These are phyloP conservation scores for Colletotrichum tropicicola DNA, from an alignment of 2,329 filamentous ascomycete genomes.

Conservation along the genomic window DNA sequence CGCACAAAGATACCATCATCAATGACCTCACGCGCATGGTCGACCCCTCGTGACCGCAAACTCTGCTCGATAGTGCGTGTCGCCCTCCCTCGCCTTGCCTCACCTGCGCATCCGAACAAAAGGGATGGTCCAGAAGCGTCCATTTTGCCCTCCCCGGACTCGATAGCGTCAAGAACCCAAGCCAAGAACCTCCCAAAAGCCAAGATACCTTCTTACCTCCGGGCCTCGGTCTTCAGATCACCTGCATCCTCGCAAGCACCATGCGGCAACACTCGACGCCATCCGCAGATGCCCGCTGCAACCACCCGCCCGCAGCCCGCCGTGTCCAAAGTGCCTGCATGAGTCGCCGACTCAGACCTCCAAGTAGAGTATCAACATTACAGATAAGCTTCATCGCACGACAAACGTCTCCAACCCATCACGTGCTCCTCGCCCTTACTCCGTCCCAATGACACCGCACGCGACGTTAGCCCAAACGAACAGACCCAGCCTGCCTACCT, in stretches of 20 bases:
- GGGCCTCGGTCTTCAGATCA: background rate
- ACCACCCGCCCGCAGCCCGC: too few relatives aligned
- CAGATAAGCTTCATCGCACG: background rate
- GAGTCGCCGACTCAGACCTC: background rate
- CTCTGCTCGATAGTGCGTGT: background rate
- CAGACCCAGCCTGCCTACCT: background rate
- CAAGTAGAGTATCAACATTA: background rate
- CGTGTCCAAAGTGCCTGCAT: background rate
- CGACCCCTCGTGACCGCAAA: conserved; percentile 10
- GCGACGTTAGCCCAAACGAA: background rate
- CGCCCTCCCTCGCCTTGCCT: background rate
- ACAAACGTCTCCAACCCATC: background rate
- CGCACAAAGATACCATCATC: background rate
- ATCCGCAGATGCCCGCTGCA: background rate
- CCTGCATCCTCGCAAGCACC: background rate
- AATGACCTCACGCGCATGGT: conserved; percentile 15
- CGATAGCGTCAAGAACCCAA: background rate
- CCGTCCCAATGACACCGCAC: background rate
- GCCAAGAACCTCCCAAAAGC: background rate
- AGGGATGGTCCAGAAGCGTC: background rate
- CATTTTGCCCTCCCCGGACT: background rate
- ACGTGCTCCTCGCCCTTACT: background rate
- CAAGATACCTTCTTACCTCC: background rate
- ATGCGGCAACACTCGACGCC: background rate
- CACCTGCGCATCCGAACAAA: background rate